Percentiles rank a stretch among this genome's conserved stretches.
Conservation (phyloP, 495 filamentous ascomycete genomes). For the Hypoxylon trugodes region DNA sequence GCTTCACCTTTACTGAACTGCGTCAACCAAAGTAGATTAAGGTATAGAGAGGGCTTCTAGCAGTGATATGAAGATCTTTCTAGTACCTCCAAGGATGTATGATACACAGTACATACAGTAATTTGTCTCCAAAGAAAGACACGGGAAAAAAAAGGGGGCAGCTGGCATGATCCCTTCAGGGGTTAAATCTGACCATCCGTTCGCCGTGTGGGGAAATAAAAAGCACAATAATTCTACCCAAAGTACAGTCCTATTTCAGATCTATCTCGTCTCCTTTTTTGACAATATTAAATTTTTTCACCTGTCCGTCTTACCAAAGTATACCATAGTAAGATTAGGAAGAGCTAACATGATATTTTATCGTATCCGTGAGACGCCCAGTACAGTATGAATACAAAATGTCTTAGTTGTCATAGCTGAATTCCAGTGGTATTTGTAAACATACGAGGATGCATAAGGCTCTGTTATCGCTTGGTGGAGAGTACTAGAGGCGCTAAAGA, state of each 20-base stretch:
- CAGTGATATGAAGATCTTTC: no score
- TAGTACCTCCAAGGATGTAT: no score
- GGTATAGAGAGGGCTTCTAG: no score
- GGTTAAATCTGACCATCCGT: conserved; percentile 22
- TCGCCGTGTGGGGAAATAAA: conserved; percentile 20
- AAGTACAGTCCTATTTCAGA: no score
- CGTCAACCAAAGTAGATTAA: no score
- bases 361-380: conserved; percentile 1
- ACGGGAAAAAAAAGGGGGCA: conserved; percentile 1
- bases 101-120: no score
- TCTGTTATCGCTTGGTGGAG: no score
- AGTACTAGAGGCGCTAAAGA: no score
- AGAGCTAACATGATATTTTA: conserved; percentile 16
- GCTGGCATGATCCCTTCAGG: conserved; percentile 25
- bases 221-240: conserved; percentile 4
- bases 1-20: no score
- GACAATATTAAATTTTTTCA: conserved; percentile 1
- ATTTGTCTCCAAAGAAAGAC: no score
- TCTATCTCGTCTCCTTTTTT: no score
- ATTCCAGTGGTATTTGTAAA: conserved; percentile 11
- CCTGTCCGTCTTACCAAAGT: neutral
- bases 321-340: neutral
- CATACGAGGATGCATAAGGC: no score
- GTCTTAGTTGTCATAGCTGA: neutral
- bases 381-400: neutral